Evolutionary conservation across 768 basidiomycete species (phyloP), one percentile per base, ranked within the genome.

Genomic region (Podaxis sp.): DNA sequence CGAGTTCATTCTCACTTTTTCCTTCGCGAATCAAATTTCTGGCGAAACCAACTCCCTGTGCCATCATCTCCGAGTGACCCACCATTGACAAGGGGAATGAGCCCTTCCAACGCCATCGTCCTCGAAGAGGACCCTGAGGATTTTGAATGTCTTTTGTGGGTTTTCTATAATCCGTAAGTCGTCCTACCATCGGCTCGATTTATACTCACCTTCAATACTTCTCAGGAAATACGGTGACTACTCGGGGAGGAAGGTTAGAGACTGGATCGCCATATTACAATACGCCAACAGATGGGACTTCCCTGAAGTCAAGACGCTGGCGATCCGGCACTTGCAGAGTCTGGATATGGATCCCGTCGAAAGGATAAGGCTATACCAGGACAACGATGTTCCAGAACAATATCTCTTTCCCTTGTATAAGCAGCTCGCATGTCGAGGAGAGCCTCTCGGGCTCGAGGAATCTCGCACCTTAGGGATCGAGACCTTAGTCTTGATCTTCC

Each of bases 161-260:
- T 88, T 0, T 85, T 88, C 50, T 89, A 89, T 56, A 87, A 87
- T 56, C 74, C 79, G 87, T 88, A 61, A 58, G 84, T 75, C 24
- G 0, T 24, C 37, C 41, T 17, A 9, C 29, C 3, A 22, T 33
- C 17, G 12, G 13, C 53, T 27, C 13, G 17, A 17, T 27, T 11
- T 19, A 6, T 15, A 79, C 8, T 15, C 19, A 36, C 7, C 63
- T 59, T n/a, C 54, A 12, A 29, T 11, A 55, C 15, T 25, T 43
- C 55, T 15, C 67, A 90, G 88, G 0, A 76, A 75, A 60, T 89
- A 88, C 59, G 83, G 83, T 0, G 73, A 82, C 15, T 87, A 88
- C 58, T 73, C 80, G 0, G 78, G 84, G 0, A 71, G 72, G 0
- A 73, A 59, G n/a, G 24, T 81, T 3, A 75, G 78, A 0, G 78